A percentile compares a stretch with the other conserved stretches of the same genome.
phyloP scores from a whole-genome alignment of 208 protist species.

The Sergeia podlipaevii region DNA sequence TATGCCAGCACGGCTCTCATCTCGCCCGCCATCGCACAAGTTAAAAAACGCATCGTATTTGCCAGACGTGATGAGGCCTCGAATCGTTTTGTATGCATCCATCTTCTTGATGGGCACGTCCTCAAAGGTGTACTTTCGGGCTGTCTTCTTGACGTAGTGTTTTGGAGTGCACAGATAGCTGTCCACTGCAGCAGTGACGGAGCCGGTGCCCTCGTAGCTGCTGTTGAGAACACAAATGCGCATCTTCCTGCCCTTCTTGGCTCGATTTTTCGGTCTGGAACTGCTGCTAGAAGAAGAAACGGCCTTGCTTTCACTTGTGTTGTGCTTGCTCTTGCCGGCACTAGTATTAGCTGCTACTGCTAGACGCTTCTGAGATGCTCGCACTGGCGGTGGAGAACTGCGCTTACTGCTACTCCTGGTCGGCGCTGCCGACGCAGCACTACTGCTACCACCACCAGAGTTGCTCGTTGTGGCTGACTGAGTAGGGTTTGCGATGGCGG shows the following conservation, averaged over 20 bases:
- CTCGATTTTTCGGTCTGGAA: too few relatives aligned
- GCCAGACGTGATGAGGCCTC: conserved; percentile 70
- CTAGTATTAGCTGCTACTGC: too few relatives aligned
- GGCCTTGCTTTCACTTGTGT: too few relatives aligned
- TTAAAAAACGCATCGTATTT: conserved; percentile 90
- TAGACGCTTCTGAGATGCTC: too few relatives aligned
- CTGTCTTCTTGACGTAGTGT: conserved; percentile 75
- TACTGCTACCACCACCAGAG: too few relatives aligned
- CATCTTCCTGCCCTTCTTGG: conserved; percentile 24
- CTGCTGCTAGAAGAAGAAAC: too few relatives aligned
- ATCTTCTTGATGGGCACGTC: conserved; percentile 71
- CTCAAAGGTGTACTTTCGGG: conserved; percentile 61
- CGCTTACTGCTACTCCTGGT: too few relatives aligned
- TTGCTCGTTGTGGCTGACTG: too few relatives aligned
- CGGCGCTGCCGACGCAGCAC: too few relatives aligned
- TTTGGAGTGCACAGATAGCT: conserved; percentile 79
- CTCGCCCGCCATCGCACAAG: conserved; percentile 82
- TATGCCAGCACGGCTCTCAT: conserved; percentile 79
- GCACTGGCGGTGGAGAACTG: too few relatives aligned
- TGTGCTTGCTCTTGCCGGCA: too few relatives aligned
- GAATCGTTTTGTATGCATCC: conserved; percentile 64
- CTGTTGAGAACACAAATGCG: conserved; percentile 81
- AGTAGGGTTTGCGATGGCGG: too few relatives aligned
- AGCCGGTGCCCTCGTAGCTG: conserved; percentile 80
- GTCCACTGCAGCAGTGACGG: conserved; percentile 67